phyloP scores from a whole-genome alignment of 768 basidiomycete species.

The Daedaleopsis sinensis region DNA sequence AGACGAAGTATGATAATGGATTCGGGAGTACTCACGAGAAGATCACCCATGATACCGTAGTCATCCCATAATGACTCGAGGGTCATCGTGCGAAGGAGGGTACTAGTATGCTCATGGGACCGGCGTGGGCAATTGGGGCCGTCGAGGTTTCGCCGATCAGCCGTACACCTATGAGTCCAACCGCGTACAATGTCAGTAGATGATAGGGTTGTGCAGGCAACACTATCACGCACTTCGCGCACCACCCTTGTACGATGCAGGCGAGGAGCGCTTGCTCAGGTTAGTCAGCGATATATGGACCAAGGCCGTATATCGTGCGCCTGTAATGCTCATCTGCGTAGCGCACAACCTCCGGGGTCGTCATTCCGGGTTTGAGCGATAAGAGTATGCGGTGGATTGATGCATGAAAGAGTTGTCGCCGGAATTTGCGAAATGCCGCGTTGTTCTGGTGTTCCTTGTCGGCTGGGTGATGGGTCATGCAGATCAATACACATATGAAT shows the following conservation, averaged over 20 bases:
- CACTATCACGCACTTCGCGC: neutral
- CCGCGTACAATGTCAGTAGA: too few relatives aligned
- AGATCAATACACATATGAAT: too few relatives aligned
- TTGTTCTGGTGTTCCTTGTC: constrained; percentile 1
- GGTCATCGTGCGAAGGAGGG: neutral
- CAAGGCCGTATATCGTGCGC: too few relatives aligned
- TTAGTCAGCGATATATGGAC: too few relatives aligned
- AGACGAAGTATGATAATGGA: neutral
- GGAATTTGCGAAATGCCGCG: constrained; percentile 9
- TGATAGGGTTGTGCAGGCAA: too few relatives aligned
- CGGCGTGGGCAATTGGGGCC: neutral
- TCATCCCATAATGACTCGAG: neutral
- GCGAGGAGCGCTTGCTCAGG: too few relatives aligned
- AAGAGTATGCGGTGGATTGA: constrained; percentile 1
- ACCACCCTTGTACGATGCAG: too few relatives aligned
- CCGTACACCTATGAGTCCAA: too few relatives aligned
- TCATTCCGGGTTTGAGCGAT: constrained; percentile 3
- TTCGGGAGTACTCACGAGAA: neutral
- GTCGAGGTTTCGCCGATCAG: neutral
- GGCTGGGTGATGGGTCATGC: neutral
- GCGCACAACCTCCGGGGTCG: neutral
- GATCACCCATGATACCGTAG: neutral
- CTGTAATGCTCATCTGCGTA: too few relatives aligned
- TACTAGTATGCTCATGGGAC: neutral
- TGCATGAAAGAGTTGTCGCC: constrained; percentile 16